A percentile compares a stretch with the other conserved stretches of the same genome.
Conservation (phyloP, 176 grass and related monocot genomes). For the Saccharum officinarum region DNA sequence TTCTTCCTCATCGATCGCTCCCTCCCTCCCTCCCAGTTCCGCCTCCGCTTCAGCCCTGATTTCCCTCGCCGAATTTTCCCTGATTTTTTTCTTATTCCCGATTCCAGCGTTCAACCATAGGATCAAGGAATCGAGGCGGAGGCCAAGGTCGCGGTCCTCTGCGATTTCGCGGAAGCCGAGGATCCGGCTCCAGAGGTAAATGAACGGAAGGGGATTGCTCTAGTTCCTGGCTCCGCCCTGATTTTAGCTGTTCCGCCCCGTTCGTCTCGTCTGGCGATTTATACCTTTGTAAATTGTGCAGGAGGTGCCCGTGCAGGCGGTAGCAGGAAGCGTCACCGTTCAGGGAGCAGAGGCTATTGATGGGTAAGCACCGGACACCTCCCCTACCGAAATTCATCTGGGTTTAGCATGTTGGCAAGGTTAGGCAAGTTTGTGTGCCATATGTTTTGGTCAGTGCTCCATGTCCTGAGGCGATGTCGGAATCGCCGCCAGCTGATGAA, state of each 20-base stretch:
- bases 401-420: not conserved
- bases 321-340: not conserved
- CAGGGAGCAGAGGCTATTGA: not conserved
- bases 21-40: not conserved
- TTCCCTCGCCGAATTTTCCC: not conserved
- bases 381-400: not conserved
- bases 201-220: not conserved
- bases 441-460: slow-evolving; percentile 29
- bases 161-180: slow-evolving; percentile 54
- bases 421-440: not conserved
- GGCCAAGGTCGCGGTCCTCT: slow-evolving; percentile 58
- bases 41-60: not conserved
- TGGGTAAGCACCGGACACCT: slow-evolving; percentile 22
- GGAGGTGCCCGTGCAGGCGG: slow-evolving; percentile 25
- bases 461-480: slow-evolving; percentile 13
- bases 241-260: not conserved
- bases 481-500: slow-evolving; percentile 6
- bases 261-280: not conserved
- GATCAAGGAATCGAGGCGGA: slow-evolving; percentile 67
- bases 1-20: not conserved
- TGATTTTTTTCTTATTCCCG: not conserved
- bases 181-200: slow-evolving; percentile 56
- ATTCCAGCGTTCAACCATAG: slow-evolving; percentile 66
- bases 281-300: slow-evolving; percentile 18
- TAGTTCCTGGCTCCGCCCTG: not conserved